Conservation (phyloP, 495 filamentous ascomycete species). For the Talaromyces proteolyticus region DNA sequence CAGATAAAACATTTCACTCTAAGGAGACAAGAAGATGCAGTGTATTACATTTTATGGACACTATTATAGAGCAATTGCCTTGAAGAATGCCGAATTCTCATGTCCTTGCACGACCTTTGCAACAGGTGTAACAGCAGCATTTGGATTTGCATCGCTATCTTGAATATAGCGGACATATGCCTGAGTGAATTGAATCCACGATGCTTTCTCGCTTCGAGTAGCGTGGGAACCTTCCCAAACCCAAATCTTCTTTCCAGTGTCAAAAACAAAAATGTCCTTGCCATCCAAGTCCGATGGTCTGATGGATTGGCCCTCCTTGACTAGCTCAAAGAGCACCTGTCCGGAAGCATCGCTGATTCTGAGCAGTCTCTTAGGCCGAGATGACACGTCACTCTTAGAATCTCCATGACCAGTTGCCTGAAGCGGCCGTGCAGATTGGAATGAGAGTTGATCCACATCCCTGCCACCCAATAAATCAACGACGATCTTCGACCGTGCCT, state of each 20-base stretch:
- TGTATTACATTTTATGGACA: too few relatives aligned
- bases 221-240: conserved; percentile 54
- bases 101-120: conserved; percentile 47
- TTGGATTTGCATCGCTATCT: conserved; percentile 24
- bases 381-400: conserved; percentile 6
- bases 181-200: conserved; percentile 54
- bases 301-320: conserved; percentile 42
- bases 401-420: conserved; percentile 13
- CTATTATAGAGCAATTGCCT: conserved; percentile 9
- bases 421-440: conserved; percentile 32
- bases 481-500: conserved; percentile 44
- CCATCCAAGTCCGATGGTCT: conserved; percentile 39
- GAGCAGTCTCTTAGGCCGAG: conserved; percentile 41
- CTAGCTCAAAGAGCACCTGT: conserved; percentile 41
- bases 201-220: conserved; percentile 45
- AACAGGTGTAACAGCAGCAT: conserved; percentile 40
- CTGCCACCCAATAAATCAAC: conserved; percentile 50
- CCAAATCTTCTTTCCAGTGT: conserved; percentile 46
- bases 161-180: conserved; percentile 45
- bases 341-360: conserved; percentile 50
- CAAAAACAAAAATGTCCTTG: conserved; percentile 54
- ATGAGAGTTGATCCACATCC: conserved; percentile 24
- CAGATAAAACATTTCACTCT: too few relatives aligned
- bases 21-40: too few relatives aligned
- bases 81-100: conserved; percentile 46